Conservation (phyloP, 805 yeast species). For the Candida yuanshanica region DNA sequence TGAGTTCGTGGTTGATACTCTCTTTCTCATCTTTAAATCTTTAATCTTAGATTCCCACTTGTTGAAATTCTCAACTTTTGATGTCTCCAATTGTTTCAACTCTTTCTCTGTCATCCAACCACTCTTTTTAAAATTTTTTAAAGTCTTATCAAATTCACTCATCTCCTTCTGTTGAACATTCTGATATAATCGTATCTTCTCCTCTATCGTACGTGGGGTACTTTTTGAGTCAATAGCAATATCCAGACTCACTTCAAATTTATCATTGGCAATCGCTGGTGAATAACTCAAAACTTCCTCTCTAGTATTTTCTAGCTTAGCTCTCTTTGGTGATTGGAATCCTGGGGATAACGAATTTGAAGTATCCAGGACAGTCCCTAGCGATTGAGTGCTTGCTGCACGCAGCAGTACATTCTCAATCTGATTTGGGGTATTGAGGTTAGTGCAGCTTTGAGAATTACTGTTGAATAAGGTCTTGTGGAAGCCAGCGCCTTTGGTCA, state of each 20-base stretch:
- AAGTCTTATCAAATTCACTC: slow-evolving; percentile 14
- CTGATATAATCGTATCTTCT: slow-evolving; percentile 15
- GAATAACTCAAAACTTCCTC: slow-evolving; percentile 10
- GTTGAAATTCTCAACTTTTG: slow-evolving; percentile 17
- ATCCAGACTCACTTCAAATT: slow-evolving; percentile 20
- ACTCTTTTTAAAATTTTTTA: slow-evolving; percentile 14
- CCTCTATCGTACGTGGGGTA: slow-evolving; percentile 14
- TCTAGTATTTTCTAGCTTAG: not conserved
- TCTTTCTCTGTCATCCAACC: slow-evolving; percentile 23
- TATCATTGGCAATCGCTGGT: slow-evolving; percentile 21
- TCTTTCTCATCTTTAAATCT: slow-evolving; percentile 4
- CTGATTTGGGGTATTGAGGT: not conserved
- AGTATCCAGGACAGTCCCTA: not conserved
- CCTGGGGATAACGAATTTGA: not conserved
- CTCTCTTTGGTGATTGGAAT: not conserved
- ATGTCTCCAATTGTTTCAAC: slow-evolving; percentile 11
- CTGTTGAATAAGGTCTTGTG: slow-evolving; percentile 2
- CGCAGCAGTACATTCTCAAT: not conserved
- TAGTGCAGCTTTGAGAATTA: slow-evolving; percentile 4
- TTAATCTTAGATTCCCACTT: slow-evolving; percentile 21
- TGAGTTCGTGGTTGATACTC: not conserved
- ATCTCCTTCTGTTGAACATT: slow-evolving; percentile 16
- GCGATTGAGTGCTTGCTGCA: no score
- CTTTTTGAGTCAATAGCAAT: slow-evolving; percentile 9
- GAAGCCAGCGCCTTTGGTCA: not conserved